phyloP scores from a whole-genome alignment of 495 filamentous ascomycete species.

The Podospora pseudocomata region DNA sequence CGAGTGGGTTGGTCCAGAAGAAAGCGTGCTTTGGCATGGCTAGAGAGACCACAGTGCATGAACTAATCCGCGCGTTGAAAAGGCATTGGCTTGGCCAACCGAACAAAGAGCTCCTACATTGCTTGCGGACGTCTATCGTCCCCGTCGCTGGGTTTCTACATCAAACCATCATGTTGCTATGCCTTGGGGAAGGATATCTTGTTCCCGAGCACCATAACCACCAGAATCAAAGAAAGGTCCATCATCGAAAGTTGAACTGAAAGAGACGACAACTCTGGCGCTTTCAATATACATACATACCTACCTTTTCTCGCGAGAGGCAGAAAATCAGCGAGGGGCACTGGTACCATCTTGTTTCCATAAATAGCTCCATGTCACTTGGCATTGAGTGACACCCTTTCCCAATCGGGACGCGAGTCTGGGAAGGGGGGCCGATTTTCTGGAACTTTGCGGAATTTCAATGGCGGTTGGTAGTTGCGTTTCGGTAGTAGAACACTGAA shows the following conservation, averaged over 20 bases:
- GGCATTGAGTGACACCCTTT: slow-evolving; percentile 9
- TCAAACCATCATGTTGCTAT: neutral
- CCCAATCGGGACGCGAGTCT: neutral
- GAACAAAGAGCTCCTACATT: neutral
- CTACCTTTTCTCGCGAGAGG: neutral
- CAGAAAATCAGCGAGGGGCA: slow-evolving; percentile 6
- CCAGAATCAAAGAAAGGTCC: neutral
- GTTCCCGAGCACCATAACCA: neutral
- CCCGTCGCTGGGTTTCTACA: neutral
- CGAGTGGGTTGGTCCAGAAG: neutral
- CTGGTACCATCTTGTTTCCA: slow-evolving; percentile 11
- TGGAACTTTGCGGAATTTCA: no score
- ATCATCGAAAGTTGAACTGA: neutral
- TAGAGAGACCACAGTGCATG: slow-evolving; percentile 5
- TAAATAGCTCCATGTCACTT: slow-evolving; percentile 17
- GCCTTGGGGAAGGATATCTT: neutral
- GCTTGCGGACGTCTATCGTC: neutral
- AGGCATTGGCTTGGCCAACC: slow-evolving; percentile 15
- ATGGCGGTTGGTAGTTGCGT: no score
- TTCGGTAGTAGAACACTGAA: no score
- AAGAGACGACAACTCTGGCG: neutral
- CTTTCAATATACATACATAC: neutral
- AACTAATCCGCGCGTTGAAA: slow-evolving; percentile 2
- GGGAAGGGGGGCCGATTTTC: neutral
- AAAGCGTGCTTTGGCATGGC: neutral